phyloP scores from a whole-genome alignment of 2,329 filamentous ascomycete genomes.

The Aspergillus fijiensis region DNA sequence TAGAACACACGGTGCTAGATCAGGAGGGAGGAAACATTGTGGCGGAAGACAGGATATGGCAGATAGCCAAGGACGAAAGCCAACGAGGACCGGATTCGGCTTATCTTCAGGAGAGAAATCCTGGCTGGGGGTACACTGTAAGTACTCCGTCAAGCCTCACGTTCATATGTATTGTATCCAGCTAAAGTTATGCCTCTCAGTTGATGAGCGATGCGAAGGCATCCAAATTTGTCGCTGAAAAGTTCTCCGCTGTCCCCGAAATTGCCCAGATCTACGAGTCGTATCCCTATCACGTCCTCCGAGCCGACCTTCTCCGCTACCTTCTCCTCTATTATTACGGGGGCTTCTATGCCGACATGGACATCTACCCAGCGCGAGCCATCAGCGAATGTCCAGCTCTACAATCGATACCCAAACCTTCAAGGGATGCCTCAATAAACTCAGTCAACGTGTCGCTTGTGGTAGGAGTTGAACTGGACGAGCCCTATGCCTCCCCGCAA shows the following conservation, averaged over 20 bases:
- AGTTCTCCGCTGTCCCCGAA: conserved; percentile 29
- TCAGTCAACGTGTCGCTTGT: conserved; percentile 32
- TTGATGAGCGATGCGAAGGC: conserved; percentile 29
- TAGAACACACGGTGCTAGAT: conserved; percentile 22
- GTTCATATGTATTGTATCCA: neutral
- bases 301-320: conserved; percentile 51
- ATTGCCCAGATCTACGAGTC: conserved; percentile 29
- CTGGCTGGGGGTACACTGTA: conserved; percentile 31
- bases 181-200: conserved; percentile 11
- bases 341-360: conserved; percentile 38
- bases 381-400: conserved; percentile 33
- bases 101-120: conserved; percentile 27
- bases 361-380: conserved; percentile 28
- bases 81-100: conserved; percentile 27
- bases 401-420: conserved; percentile 15
- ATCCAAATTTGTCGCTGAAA: conserved; percentile 26
- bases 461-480: conserved; percentile 37
- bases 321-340: conserved; percentile 38
- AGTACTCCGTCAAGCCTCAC: neutral
- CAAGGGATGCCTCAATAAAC: neutral
- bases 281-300: conserved; percentile 48
- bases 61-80: conserved; percentile 23
- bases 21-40: conserved; percentile 11
- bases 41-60: conserved; percentile 29
- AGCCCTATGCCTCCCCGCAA: conserved; percentile 33